Evolutionary conservation across 1,284 basidiomycete species (phyloP).

Genomic region (Gymnopus androsaceus): DNA sequence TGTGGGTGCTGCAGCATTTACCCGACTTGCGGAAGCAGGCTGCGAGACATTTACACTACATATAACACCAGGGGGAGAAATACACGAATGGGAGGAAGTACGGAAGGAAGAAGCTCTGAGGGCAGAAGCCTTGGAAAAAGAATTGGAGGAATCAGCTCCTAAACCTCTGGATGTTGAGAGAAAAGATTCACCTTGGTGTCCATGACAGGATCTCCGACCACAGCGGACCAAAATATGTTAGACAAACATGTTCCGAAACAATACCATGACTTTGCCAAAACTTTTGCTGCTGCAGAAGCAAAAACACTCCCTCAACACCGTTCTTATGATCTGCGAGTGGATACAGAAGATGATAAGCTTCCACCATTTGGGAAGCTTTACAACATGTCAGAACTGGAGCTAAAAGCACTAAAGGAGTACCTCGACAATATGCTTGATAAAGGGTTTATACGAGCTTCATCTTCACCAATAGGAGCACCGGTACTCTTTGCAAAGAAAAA

Average conservation of each 20-base stretch:
- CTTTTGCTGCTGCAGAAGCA: slow-evolving; percentile 3
- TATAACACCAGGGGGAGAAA: too few species aligned
- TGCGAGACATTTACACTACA: too few species aligned
- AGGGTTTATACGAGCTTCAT: slow-evolving; percentile 3
- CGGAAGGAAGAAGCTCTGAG: too few species aligned
- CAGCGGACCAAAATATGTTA: not conserved
- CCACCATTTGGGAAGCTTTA: slow-evolving; percentile 1
- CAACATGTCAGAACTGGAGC: slow-evolving; percentile 7
- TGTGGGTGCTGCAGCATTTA: not conserved
- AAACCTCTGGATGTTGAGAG: too few species aligned
- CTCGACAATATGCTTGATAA: slow-evolving; percentile 7
- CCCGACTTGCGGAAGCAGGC: too few species aligned
- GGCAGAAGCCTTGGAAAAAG: too few species aligned
- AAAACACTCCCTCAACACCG: not conserved
- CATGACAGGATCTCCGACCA: too few species aligned
- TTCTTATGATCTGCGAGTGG: not conserved
- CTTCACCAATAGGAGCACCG: not conserved
- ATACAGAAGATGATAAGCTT: not conserved
- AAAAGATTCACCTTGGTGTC: too few species aligned
- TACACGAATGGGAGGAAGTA: too few species aligned
- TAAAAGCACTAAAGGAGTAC: slow-evolving; percentile 4
- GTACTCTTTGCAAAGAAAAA: slow-evolving; percentile 10
- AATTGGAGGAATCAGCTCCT: too few species aligned
- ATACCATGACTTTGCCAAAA: not conserved
- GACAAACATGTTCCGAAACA: not conserved